Conservation (phyloP, 164 flowering plant genomes). For the Aristolochia fimbriata region DNA sequence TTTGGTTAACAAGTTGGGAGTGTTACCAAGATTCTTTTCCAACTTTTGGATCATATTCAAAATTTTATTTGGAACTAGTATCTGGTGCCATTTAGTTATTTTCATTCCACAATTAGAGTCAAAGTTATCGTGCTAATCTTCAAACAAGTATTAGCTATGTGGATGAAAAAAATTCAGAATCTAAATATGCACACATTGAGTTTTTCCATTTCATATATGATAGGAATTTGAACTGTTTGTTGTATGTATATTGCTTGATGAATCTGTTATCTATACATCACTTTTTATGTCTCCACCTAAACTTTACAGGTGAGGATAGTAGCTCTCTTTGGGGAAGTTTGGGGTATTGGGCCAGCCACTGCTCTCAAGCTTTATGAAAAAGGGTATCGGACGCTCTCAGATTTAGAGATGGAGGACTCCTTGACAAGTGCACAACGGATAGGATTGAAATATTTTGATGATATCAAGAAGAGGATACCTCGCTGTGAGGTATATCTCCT, state of each 20-base stretch:
- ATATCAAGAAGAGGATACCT: conserved; percentile 78
- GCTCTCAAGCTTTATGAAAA: conserved; percentile 84
- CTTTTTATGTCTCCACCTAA: neutral
- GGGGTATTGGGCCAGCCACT: conserved; percentile 99
- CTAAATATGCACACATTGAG: too few relatives aligned
- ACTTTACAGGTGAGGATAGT: conserved; percentile 55
- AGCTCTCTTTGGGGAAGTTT: conserved; percentile 80
- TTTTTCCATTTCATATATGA: too few relatives aligned
- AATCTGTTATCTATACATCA: neutral
- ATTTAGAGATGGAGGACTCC: conserved; percentile 62
- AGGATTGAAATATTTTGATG: conserved; percentile 85
- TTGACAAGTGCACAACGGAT: conserved; percentile 65
- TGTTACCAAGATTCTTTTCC: too few relatives aligned
- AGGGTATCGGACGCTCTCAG: conserved; percentile 76
- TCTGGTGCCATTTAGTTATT: too few relatives aligned
- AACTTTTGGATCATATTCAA: too few relatives aligned
- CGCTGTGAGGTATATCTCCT: conserved; percentile 53
- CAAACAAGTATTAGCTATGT: too few relatives aligned
- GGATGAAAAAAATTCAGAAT: too few relatives aligned
- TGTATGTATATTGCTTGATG: neutral
- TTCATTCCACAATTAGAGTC: too few relatives aligned
- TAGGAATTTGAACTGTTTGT: neutral
- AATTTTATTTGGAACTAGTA: too few relatives aligned
- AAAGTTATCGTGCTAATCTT: too few relatives aligned
- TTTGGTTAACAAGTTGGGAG: too few relatives aligned